A percentile compares a stretch with the other conserved stretches of the same genome.
Evolutionary conservation across 768 basidiomycete genomes (phyloP).

Genomic region (Baorangia bicolor): DNA sequence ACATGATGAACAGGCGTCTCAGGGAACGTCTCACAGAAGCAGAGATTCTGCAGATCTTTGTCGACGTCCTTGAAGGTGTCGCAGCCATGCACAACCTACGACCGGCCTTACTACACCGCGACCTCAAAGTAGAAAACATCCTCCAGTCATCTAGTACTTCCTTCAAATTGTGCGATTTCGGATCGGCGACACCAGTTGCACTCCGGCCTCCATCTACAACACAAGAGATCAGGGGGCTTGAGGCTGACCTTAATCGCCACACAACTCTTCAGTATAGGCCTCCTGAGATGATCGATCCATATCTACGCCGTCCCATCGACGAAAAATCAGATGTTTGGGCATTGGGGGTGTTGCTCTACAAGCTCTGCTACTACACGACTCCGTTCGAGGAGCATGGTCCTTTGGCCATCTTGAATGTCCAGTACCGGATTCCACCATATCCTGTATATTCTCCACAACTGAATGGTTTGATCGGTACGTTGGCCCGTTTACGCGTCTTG

Average conservation of each 20-base stretch:
- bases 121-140: constrained; percentile 99
- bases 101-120: constrained; percentile 90
- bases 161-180: constrained; percentile 98
- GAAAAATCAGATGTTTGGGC: constrained; percentile 99
- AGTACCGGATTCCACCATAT: constrained; percentile 89
- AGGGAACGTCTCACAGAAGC: constrained; percentile 92
- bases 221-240: constrained; percentile 83
- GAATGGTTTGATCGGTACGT: constrained; percentile 78
- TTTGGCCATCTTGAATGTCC: constrained; percentile 93
- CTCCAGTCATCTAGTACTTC: constrained; percentile 80
- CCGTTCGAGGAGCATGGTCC: constrained; percentile 99
- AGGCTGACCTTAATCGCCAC: constrained; percentile 89
- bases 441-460: constrained; percentile 83
- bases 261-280: constrained; percentile 97
- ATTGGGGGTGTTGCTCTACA: constrained; percentile 93
- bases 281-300: constrained; percentile 98
- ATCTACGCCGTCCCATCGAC: constrained; percentile 78
- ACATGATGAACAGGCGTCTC: constrained; percentile 98
- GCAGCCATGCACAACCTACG: constrained; percentile 94
- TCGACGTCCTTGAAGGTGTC: constrained; percentile 95
- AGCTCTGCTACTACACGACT: constrained; percentile 98
- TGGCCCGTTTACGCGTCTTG: constrained; percentile 2
- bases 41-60: constrained; percentile 97
- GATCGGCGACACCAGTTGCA: constrained; percentile 80
- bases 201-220: constrained; percentile 69